Base-by-base conservation (phyloP, 148 eudicot species). In the Suaeda aralocaspica region DNA sequence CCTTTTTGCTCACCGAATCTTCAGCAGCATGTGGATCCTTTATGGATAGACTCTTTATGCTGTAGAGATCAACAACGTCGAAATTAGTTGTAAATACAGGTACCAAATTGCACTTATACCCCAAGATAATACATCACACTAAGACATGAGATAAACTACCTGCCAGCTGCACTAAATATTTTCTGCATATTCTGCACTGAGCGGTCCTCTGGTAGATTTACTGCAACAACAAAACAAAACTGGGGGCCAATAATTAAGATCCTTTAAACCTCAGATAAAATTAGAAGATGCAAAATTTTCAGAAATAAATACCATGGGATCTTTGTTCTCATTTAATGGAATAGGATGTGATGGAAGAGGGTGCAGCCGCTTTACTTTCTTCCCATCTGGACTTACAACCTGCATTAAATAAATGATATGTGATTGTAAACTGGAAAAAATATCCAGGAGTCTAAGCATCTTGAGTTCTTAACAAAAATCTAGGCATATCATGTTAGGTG, bases 141-240 rank as follows among this genome's bases (percentile, higher is more conserved):
- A 77, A 13, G 41, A 25, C 24, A 25, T 16, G 13, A 14, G 41
- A 36, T 10, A 29, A 70, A 86, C 39, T 85, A 93, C 98, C 79
- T 93, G 80, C 96, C 92, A 68, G 82, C 91, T 68, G 72, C 76
- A 45, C 88, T 79, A 76, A 82, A 93, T 71, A 87, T 79, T 56
- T 74, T 83, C 68, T 46, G 80, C 52, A 93, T 82, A 71, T 87
- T 90, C 82, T 88, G 89, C 29, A 77, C 70, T 65, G 98, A 91
- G 77, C 79, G 88, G 77, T 94, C 97, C 71, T 84, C 91, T 2
- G 96, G 98, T 39, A 94, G 78, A 80, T 94, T 91, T 72, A 87
- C 99, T 75, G 87, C 95, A 72, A 91, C 74, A 72, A 89, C 89
- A 75, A 91, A 87, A 78, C 90, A 81, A 34, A 78, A 70, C 97